Base-by-base conservation (phyloP, 257 asterid genomes). In the Gentiana macrophylla region DNA sequence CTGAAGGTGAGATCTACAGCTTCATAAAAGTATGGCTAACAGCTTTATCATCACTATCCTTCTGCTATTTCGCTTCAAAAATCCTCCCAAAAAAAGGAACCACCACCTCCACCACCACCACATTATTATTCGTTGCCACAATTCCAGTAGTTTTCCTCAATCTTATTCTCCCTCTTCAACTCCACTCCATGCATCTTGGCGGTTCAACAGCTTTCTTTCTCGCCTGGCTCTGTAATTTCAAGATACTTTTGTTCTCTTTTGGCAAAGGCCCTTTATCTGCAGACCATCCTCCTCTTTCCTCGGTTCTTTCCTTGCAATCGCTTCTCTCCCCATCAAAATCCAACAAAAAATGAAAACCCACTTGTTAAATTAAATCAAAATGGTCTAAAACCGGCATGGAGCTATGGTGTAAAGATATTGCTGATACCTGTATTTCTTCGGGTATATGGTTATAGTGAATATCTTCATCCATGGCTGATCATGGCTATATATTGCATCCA, bases 201-300 rank as follows among this genome's bases (percentile, higher is more conserved):
- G 70, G 67, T 58, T 50, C 59, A 2, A 36, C 76, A 6, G 78
- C 77, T 10, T 78, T 71, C 69, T 69, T 74, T 67, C 52, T 78
- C 11, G 59, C 60, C 32, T 77, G 83, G 83, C 83, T 77, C 15
- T 67, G 70, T 37, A 77, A 77, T 48, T 78, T 78, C 62, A 78
- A 78, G 47, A 78, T 78, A 62, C 57, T 78, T 65, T 9, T 71
- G 63, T 50, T 77, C 46, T 67, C 80, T 7, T 74, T 69, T 12
- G 68, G 58, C 4, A 37, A 37, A 2, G 80, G 84, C 50, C 80
- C 84, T 9, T 47, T 78, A 32, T 74, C 84, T 32, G 66, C 68
- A 8, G 24, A 15, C 24, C 24, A 15, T 61, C 62, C 5, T 63
- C 59, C 2, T 24, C 48, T 6, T 48, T 62, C 55, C 33, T 63